Evolutionary conservation across 2,329 filamentous ascomycete species (phyloP).

Genomic region (Aspergillus udagawae): DNA sequence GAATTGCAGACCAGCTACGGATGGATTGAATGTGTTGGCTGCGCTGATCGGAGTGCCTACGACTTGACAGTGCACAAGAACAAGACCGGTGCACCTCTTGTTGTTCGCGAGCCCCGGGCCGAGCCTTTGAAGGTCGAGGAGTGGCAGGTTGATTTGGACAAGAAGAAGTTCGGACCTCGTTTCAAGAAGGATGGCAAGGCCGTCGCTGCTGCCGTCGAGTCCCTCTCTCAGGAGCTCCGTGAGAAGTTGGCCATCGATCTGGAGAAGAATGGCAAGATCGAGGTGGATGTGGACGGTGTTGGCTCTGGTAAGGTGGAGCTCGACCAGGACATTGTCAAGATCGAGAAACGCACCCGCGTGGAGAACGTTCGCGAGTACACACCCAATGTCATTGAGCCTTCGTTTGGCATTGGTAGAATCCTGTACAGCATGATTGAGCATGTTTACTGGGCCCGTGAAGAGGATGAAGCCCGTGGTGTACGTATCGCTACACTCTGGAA

Average conservation of each 20-base stretch:
- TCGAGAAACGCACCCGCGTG: conserved; percentile 76
- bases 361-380: conserved; percentile 88
- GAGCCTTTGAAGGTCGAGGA: conserved; percentile 78
- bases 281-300: conserved; percentile 66
- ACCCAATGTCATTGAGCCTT: conserved; percentile 95
- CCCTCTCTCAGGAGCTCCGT: conserved; percentile 72
- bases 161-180: conserved; percentile 90
- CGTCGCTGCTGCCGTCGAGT: conserved; percentile 74
- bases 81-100: conserved; percentile 80
- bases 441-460: conserved; percentile 85
- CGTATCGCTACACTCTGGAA: conserved; percentile 38
- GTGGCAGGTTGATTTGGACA: conserved; percentile 82
- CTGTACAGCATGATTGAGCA: conserved; percentile 93
- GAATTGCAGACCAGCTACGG: conserved; percentile 88
- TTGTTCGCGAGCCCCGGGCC: conserved; percentile 77
- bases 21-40: conserved; percentile 98
- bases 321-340: conserved; percentile 71
- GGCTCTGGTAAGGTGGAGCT: conserved; percentile 73
- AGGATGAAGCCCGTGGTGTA: conserved; percentile 81
- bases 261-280: conserved; percentile 68
- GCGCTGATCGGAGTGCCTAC: conserved; percentile 91
- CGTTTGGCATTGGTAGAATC: conserved; percentile 94
- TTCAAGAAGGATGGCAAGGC: conserved; percentile 94
- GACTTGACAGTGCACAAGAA: conserved; percentile 90
- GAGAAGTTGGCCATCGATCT: conserved; percentile 75